Conservation (phyloP, 164 flowering plant species). For the Stephania yunnanensis region DNA sequence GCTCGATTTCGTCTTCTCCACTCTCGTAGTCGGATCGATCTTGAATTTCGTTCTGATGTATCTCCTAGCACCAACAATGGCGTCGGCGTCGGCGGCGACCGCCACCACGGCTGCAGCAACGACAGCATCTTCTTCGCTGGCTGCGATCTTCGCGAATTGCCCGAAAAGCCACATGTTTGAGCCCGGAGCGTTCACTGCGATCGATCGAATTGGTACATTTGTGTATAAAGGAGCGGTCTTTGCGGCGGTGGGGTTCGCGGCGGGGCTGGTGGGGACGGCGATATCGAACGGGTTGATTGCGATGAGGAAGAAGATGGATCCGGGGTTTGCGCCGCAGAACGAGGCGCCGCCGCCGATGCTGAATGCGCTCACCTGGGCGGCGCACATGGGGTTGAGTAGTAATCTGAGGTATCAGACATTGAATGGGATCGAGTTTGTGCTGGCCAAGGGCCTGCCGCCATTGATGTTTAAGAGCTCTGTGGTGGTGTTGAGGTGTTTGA, state of each 20-base stretch:
- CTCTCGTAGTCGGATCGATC: conserved; percentile 84
- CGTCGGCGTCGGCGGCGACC: conserved; percentile 28
- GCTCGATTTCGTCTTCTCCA: conserved; percentile 90
- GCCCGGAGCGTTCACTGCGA: conserved; percentile 47
- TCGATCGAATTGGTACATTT: conserved; percentile 65
- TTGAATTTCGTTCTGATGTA: conserved; percentile 85
- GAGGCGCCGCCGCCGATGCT: conserved; percentile 78
- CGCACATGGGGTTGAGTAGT: conserved; percentile 89
- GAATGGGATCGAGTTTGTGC: conserved; percentile 74
- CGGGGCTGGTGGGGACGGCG: conserved; percentile 88
- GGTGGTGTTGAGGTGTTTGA: conserved; percentile 58
- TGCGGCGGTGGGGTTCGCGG: conserved; percentile 83
- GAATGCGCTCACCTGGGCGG: conserved; percentile 83
- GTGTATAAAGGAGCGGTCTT: conserved; percentile 79
- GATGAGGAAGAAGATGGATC: conserved; percentile 88
- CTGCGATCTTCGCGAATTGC: conserved; percentile 59
- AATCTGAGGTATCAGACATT: conserved; percentile 83
- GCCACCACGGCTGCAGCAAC: conserved; percentile 43
- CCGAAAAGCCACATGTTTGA: conserved; percentile 92
- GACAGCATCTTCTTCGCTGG: conserved; percentile 22
- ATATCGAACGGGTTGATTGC: conserved; percentile 72
- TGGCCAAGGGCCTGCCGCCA: conserved; percentile 60
- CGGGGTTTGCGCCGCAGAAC: conserved; percentile 73
- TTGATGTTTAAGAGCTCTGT: conserved; percentile 62
- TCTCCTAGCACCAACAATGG: conserved; percentile 62